phyloP scores from a whole-genome alignment of 2,329 filamentous ascomycete species.

The Cadophora luteo-olivacea region DNA sequence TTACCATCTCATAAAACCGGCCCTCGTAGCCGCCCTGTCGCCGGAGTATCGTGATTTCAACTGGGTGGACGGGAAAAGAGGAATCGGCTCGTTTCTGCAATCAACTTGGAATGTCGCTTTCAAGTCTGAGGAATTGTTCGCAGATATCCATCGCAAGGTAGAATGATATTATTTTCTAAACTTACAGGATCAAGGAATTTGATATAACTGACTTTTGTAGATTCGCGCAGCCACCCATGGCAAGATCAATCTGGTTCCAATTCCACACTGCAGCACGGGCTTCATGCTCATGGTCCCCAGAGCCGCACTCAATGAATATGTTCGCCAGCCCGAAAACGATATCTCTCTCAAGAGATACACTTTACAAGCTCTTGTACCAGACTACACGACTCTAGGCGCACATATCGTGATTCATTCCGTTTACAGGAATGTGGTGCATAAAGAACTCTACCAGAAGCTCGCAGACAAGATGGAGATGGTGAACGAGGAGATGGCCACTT shows the following conservation, averaged over 20 bases:
- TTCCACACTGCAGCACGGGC: constrained; percentile 9
- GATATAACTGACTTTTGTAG: neutral
- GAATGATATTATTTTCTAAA: too few species aligned
- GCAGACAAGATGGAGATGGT: constrained; percentile 16
- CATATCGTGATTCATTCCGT: constrained; percentile 13
- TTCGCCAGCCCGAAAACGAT: constrained; percentile 7
- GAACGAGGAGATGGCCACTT: constrained; percentile 3
- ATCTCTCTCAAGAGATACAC: constrained; percentile 19
- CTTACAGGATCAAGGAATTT: neutral
- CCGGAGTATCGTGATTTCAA: constrained; percentile 8
- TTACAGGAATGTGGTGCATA: constrained; percentile 10
- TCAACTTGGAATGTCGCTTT: constrained; percentile 11
- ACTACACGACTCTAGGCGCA: constrained; percentile 12
- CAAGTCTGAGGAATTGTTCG: constrained; percentile 1
- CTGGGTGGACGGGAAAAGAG: constrained; percentile 9
- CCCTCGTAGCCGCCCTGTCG: constrained; percentile 3
- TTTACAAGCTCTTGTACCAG: constrained; percentile 11
- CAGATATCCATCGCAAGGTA: constrained; percentile 11
- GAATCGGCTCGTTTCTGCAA: neutral
- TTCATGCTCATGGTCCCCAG: constrained; percentile 18
- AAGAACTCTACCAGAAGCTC: constrained; percentile 15
- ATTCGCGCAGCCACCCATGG: constrained; percentile 2
- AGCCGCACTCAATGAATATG: constrained; percentile 7
- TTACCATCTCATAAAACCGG: neutral
- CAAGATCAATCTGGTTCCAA: constrained; percentile 9